A percentile compares a stretch with the other conserved stretches of the same genome.
Conservation (phyloP, 331 rosid genomes). For the Prunus yedoensis region DNA sequence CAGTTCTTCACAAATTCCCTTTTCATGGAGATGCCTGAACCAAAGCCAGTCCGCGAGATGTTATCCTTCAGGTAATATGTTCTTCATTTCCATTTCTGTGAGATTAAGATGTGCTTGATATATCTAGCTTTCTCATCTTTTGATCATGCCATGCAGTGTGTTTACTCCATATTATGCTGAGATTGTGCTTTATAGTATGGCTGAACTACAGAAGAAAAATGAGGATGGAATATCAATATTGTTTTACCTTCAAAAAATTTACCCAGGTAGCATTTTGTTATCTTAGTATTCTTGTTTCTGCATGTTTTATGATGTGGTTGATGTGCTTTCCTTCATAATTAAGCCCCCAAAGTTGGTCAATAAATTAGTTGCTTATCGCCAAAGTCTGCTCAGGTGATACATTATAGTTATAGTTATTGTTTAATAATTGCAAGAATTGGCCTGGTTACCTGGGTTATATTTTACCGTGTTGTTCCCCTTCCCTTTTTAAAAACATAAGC, state of each 20-base stretch:
- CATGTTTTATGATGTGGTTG: background rate
- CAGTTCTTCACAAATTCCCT: slow-evolving; percentile 90
- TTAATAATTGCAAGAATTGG: background rate
- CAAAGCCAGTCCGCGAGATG: slow-evolving; percentile 85
- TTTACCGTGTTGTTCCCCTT: background rate
- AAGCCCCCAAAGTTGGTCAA: background rate
- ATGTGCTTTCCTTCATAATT: background rate
- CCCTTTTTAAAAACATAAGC: background rate
- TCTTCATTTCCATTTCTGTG: slow-evolving; percentile 4
- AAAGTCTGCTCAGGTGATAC: background rate
- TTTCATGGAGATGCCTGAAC: slow-evolving; percentile 78
- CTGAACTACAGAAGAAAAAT: slow-evolving; percentile 80
- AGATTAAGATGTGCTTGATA: slow-evolving; percentile 14
- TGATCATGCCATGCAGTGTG: slow-evolving; percentile 61
- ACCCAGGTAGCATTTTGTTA: slow-evolving; percentile 56
- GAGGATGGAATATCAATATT: slow-evolving; percentile 92
- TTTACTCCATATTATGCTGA: slow-evolving; percentile 97
- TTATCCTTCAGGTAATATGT: slow-evolving; percentile 68
- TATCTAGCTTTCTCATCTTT: slow-evolving; percentile 27
- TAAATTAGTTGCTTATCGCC: background rate
- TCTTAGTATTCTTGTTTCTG: background rate
- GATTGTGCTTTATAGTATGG: slow-evolving; percentile 80
- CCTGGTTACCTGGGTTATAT: background rate
- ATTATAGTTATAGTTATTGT: background rate
- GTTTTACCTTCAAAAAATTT: slow-evolving; percentile 92